phyloP scores from a whole-genome alignment of 352 stramenopile species.

The Peronosclerospora sorghi region DNA sequence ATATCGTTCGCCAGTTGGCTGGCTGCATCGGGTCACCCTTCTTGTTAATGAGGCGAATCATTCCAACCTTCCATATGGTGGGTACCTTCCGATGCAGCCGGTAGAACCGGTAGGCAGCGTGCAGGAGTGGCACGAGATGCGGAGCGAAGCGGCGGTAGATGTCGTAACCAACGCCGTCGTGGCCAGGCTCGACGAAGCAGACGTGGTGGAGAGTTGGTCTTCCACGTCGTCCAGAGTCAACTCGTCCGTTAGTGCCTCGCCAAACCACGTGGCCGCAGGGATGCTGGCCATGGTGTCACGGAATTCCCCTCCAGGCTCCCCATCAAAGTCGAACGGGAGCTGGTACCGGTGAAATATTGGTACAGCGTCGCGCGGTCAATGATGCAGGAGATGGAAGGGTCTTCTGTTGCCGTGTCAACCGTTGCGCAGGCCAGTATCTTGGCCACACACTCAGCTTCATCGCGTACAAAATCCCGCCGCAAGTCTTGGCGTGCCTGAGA shows the following conservation, averaged over 20 bases:
- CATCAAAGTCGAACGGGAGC: neutral
- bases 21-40: conserved; percentile 10
- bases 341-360: neutral
- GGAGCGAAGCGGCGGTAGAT: conserved; percentile 2
- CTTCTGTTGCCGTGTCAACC: neutral
- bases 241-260: neutral
- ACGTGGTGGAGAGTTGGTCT: conserved; percentile 4
- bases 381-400: neutral
- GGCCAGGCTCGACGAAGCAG: conserved; percentile 2
- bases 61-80: conserved; percentile 15
- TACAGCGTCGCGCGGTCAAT: neutral
- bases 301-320: neutral
- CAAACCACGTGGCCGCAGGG: neutral
- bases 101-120: conserved; percentile 5
- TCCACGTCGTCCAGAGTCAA: conserved; percentile 14
- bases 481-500: neutral
- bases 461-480: neutral
- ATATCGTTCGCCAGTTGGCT: conserved; percentile 22
- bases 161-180: conserved; percentile 16
- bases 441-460: conserved; percentile 3
- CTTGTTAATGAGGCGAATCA: conserved; percentile 22
- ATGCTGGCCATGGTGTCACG: neutral
- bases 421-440: neutral
- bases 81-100: conserved; percentile 11
- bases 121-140: conserved; percentile 10